Evolutionary conservation across 202 grass and related monocot genomes (phyloP).

Genomic region (Saccharum hybrid): DNA sequence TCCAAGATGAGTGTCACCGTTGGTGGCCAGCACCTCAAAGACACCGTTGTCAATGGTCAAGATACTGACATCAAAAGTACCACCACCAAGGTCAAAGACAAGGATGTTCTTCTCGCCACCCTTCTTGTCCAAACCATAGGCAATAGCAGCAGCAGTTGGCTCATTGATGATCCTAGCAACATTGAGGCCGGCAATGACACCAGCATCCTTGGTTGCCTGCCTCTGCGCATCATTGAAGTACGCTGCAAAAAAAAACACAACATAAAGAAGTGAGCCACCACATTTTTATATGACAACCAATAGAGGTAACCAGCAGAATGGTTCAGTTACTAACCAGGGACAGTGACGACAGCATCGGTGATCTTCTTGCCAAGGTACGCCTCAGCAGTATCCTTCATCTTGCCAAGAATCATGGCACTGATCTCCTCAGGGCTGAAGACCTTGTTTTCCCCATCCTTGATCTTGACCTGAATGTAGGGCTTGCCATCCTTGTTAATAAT

Average conservation of each 20-base stretch:
- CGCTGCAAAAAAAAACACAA: constrained; percentile 40
- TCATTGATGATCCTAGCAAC: constrained; percentile 97
- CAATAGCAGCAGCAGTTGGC: constrained; percentile 95
- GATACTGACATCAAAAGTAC: constrained; percentile 95
- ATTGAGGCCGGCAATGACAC: constrained; percentile 79
- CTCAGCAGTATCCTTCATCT: constrained; percentile 93
- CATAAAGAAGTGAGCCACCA: neutral
- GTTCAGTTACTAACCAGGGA: constrained; percentile 67
- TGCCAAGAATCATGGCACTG: constrained; percentile 84
- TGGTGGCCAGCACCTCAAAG: constrained; percentile 94
- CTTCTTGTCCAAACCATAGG: constrained; percentile 89
- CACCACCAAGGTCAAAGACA: constrained; percentile 91
- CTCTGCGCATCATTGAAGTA: constrained; percentile 98
- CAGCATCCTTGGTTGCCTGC: constrained; percentile 87
- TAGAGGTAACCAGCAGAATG: neutral
- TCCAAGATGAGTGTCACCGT: constrained; percentile 97
- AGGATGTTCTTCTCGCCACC: constrained; percentile 98
- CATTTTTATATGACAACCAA: neutral
- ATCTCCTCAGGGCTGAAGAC: constrained; percentile 91
- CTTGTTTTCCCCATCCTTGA: constrained; percentile 75
- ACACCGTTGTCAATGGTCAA: constrained; percentile 93
- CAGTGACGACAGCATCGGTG: constrained; percentile 79
- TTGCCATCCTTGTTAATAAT: constrained; percentile 83
- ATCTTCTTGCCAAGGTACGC: constrained; percentile 93
- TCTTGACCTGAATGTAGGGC: constrained; percentile 84